A percentile compares a stretch with the other conserved stretches of the same genome.
Conservation (phyloP, 352 stramenopile species). For the Phytophthora idaei region DNA sequence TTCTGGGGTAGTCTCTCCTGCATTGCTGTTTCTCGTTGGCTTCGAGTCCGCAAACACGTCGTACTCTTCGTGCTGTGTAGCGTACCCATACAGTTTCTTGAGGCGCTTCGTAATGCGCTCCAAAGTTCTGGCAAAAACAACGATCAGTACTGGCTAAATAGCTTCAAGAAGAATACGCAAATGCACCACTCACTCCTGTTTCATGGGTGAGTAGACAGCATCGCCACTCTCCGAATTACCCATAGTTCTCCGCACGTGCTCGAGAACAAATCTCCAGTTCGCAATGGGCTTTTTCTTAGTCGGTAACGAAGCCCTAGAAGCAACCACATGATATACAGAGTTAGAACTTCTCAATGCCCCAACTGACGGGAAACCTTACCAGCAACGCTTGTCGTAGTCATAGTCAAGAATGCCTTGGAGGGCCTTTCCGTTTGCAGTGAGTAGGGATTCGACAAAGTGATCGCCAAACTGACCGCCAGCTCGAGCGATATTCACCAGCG, state of each 20-base stretch:
- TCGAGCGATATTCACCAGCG: conserved; percentile 40
- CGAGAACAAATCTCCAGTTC: conserved; percentile 77
- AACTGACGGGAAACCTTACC: conserved; percentile 24
- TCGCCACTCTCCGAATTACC: conserved; percentile 9
- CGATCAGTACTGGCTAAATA: conserved; percentile 6
- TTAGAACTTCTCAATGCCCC: conserved; percentile 5
- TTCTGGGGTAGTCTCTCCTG: conserved; percentile 3
- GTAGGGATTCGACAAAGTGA: conserved; percentile 48
- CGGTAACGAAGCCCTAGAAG: conserved; percentile 56
- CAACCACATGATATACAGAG: conserved; percentile 1
- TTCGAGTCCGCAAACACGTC: conserved; percentile 36
- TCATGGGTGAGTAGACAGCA: conserved; percentile 40
- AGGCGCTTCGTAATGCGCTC: conserved; percentile 66
- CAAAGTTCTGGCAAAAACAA: conserved; percentile 48
- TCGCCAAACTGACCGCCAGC: conserved; percentile 46
- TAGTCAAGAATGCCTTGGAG: conserved; percentile 45
- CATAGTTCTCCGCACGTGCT: conserved; percentile 46
- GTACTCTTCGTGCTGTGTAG: conserved; percentile 57
- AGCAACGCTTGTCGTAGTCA: conserved; percentile 50
- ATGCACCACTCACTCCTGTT: conserved; percentile 37
- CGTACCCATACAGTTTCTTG: conserved; percentile 51
- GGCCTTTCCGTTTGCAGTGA: conserved; percentile 49
- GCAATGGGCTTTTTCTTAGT: conserved; percentile 60
- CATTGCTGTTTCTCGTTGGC: conserved; percentile 3
- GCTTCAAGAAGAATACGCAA: neutral